Conservation (phyloP, 1,139 yeast genomes). For the Ogataea hybrid region DNA sequence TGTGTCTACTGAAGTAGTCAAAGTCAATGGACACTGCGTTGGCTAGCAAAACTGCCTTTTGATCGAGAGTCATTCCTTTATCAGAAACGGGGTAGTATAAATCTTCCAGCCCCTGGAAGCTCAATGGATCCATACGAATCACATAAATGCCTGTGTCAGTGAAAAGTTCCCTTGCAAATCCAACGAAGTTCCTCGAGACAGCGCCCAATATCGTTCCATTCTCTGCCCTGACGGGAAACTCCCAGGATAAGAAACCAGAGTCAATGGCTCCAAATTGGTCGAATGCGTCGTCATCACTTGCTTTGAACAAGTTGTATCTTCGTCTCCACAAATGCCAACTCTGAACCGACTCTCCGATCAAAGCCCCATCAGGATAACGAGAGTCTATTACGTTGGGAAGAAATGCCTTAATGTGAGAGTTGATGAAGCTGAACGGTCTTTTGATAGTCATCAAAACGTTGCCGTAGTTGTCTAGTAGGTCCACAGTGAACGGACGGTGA, state of each 20-base stretch:
- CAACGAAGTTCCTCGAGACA: slow-evolving; percentile 94
- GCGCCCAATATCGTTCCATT: slow-evolving; percentile 62
- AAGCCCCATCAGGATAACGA: slow-evolving; percentile 37
- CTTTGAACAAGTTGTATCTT: slow-evolving; percentile 70
- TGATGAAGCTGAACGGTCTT: slow-evolving; percentile 84
- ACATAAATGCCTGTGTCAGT: slow-evolving; percentile 95
- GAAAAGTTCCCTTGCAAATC: slow-evolving; percentile 85
- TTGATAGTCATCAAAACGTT: slow-evolving; percentile 65
- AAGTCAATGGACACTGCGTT: slow-evolving; percentile 91
- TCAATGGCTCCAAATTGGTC: slow-evolving; percentile 83
- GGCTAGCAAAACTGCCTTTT: slow-evolving; percentile 81
- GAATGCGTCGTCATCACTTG: slow-evolving; percentile 40
- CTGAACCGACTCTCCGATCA: slow-evolving; percentile 83
- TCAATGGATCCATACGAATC: slow-evolving; percentile 73
- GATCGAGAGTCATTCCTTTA: slow-evolving; percentile 59
- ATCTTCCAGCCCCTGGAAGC: slow-evolving; percentile 49
- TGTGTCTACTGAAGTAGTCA: slow-evolving; percentile 91
- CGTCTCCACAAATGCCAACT: slow-evolving; percentile 96
- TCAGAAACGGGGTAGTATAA: slow-evolving; percentile 31
- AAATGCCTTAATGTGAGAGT: slow-evolving; percentile 77
- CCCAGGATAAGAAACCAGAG: slow-evolving; percentile 82
- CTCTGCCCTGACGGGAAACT: slow-evolving; percentile 71
- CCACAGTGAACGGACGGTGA: slow-evolving; percentile 85
- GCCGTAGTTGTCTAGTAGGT: slow-evolving; percentile 71
- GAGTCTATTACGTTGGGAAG: slow-evolving; percentile 43